Base-by-base conservation (phyloP, 2,329 filamentous ascomycete genomes). In the Calonectria pseudoturangicola region DNA sequence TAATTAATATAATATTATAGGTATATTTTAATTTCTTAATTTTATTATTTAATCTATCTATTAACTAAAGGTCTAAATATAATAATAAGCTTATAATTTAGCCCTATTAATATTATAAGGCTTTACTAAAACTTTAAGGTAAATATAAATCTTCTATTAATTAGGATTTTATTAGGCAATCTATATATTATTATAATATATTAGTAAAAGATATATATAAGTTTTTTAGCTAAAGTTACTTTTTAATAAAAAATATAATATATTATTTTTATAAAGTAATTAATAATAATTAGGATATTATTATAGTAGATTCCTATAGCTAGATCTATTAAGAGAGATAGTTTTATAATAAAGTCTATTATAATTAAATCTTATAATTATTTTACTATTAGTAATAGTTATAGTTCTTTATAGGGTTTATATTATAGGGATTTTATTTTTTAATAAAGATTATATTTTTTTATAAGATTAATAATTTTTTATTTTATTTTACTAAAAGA, bases 331-430 rank as follows among this genome's bases (percentile, higher is more conserved):
- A 43, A 74, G 65, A 64, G 10, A 4, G 36, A 21, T 68, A 74
- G 33, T n/a, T 66, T 74, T 58, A 18, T 70, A 39, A 75, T 74
- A 67, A 66, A 74, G 28, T 75, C 43, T 30, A 75, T 54, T 39
- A 21, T 73, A 16, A 75, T 71, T 60, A 47, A 75, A 18, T 72
- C 58, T 25, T 43, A 77, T 36, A 21, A 48, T 72, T 4, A 1
- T 72, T 64, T 15, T 66, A 7, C 10, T 15, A 77, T 28, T 72
- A 16, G 1, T n/a, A 75, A 4, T 39, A 15, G 33, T 60, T 77
- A 28, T 68, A 76, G 2, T 62, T 66, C 15, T 33, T 56, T 62
- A 45, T 76, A 75, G 13, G 41, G 66, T 12, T 73, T 72, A 47
- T 70, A 28, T 13, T 47, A 41, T 64, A n/a, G 8, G 18, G 8